phyloP scores from a whole-genome alignment of 305 asterid species.

The Caryopteris hybrid region DNA sequence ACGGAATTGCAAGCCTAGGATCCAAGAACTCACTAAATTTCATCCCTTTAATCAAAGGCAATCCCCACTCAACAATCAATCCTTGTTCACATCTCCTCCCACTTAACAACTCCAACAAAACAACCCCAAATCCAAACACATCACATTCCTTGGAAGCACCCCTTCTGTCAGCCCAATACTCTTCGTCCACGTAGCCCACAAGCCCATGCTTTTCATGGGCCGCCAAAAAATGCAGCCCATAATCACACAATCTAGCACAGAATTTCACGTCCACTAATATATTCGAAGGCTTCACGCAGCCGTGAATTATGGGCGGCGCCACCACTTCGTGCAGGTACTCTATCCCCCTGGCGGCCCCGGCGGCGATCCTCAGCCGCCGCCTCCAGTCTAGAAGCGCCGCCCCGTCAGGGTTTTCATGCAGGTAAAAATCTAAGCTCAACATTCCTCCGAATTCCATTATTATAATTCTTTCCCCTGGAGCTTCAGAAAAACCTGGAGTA shows the following conservation, averaged over 20 bases:
- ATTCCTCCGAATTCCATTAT: conserved; percentile 70
- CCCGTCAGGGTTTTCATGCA: conserved; percentile 58
- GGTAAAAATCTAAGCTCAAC: conserved; percentile 71
- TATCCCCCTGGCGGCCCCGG: conserved; percentile 62
- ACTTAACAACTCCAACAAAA: conserved; percentile 76
- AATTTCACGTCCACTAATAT: conserved; percentile 61
- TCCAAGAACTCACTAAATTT: conserved; percentile 58
- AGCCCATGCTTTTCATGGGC: conserved; percentile 39
- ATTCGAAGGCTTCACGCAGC: conserved; percentile 80
- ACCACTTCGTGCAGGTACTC: conserved; percentile 62
- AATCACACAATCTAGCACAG: conserved; percentile 58
- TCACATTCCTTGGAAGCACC: conserved; percentile 72
- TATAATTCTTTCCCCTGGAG: conserved; percentile 76
- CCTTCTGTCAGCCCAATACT: conserved; percentile 43
- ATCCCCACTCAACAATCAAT: conserved; percentile 55
- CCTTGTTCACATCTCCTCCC: conserved; percentile 55
- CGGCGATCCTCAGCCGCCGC: conserved; percentile 58
- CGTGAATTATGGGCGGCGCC: conserved; percentile 67
- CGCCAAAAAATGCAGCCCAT: conserved; percentile 69
- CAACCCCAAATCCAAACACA: conserved; percentile 76
- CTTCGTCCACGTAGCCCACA: conserved; percentile 61
- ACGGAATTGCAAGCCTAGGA: conserved; percentile 45
- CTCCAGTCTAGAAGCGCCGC: conserved; percentile 66
- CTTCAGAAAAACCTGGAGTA: conserved; percentile 66
- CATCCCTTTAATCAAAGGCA: conserved; percentile 70